Evolutionary conservation across 345 rosid genomes (phyloP).

Genomic region (Populus euphratica): DNA sequence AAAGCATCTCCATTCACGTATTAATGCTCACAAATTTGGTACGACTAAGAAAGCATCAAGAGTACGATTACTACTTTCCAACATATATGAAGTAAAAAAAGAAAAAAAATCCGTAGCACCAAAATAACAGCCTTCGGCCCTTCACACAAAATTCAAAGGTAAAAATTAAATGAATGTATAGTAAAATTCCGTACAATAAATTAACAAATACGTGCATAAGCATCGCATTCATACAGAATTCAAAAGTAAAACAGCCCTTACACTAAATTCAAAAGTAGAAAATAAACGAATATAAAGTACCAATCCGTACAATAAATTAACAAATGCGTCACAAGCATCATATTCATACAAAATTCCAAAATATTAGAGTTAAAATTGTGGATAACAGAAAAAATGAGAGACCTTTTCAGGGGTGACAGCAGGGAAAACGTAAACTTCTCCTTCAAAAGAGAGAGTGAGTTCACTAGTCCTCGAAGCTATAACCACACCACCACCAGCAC

Average conservation of each 20-base stretch:
- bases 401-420: slow-evolving; percentile 66
- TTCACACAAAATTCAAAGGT: background rate
- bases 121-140: background rate
- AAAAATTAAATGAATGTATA: background rate
- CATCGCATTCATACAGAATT: background rate
- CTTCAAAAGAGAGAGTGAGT: slow-evolving; percentile 71
- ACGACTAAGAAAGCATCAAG: too few species aligned
- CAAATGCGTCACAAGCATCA: background rate
- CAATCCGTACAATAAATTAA: background rate
- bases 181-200: background rate
- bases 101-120: background rate
- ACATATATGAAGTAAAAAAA: background rate
- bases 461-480: slow-evolving; percentile 56
- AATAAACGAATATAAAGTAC: background rate
- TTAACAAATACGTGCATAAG: background rate
- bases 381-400: background rate
- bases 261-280: too few species aligned
- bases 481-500: slow-evolving; percentile 21
- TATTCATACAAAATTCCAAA: background rate
- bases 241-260: background rate
- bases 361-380: background rate
- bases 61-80: background rate
- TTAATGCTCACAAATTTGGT: background rate
- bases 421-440: slow-evolving; percentile 70
- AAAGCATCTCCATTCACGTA: background rate